Evolutionary conservation across 2,329 filamentous ascomycete genomes (phyloP), one percentile per base, ranked within the genome.

Genomic region (Pyricularia pennisetigena): DNA sequence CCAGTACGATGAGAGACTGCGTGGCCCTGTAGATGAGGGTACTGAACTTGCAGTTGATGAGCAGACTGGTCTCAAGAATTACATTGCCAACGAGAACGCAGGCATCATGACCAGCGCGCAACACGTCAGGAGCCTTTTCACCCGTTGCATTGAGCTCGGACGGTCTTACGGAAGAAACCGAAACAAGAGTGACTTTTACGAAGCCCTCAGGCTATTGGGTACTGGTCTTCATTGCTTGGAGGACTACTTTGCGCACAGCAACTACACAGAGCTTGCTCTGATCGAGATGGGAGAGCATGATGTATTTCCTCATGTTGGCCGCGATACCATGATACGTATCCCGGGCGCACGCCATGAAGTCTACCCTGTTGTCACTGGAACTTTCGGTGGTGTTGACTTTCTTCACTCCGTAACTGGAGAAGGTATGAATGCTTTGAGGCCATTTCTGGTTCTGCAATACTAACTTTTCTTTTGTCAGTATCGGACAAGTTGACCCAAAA

Each of bases 351-450:
- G 83, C 26, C 76, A 82, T 41, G 75, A 83, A 4, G 91, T 97
- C 70, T 97, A 91, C 73, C 94, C 94, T 7, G 81, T 94, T 70
- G 85, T 97, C 63, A 97, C 94, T 1, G 94, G 94, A 69, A 97
- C 94, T 7, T 97, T 97, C 78, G 94, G 94, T 70, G 94, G 94
- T 71, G 94, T 97, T 16, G 94, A 97, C 75, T 97, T 97, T 80
- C 82, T 97, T 70, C 93, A 97, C 80, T 95, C 91, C 0, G 93
- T 97, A 32, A 91, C 86, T 64, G 86, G 87, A 69, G 87, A 89
- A 80, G 81, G 84, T 85, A 71, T n/a, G 78, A 59, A 30, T 20
- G 16, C 16, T n/a, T 28, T 14, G 12, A 28, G 12, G 24, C 12
- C 63, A 2, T 41, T n/a, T 2, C 16, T 6, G 20, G 14, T 3